These are phyloP conservation scores for Telfairia occidentalis DNA, from an alignment of 331 rosid genomes.

Conservation along the genomic window DNA sequence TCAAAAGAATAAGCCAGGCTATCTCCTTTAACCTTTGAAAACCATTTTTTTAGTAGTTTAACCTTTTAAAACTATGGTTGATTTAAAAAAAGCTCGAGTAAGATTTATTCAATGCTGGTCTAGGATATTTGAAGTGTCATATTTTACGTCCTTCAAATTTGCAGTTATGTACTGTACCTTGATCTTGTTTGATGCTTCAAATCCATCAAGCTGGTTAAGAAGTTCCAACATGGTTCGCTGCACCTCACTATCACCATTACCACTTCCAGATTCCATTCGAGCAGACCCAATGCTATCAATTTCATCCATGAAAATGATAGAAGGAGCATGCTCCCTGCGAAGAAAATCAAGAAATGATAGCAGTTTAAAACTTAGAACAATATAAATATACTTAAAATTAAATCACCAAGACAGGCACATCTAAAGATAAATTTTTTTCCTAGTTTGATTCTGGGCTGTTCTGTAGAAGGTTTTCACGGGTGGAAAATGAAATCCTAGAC, in stretches of 20 bases:
- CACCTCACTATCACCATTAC: conserved; percentile 98
- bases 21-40: background rate
- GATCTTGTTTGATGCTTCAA: conserved; percentile 98
- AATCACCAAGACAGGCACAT: background rate
- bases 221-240: conserved; percentile 98
- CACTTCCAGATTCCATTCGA: conserved; percentile 99
- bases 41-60: background rate
- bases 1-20: background rate
- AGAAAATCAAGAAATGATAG: background rate
- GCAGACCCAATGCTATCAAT: conserved; percentile 98
- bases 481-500: background rate
- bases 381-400: background rate
- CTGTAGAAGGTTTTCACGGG: background rate
- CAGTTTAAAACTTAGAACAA: background rate
- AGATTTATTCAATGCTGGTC: background rate
- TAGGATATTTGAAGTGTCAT: background rate
- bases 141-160: background rate
- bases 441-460: background rate
- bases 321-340: conserved; percentile 95
- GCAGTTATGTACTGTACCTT: conserved; percentile 37
- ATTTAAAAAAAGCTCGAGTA: background rate
- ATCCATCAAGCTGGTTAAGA: conserved; percentile 96
- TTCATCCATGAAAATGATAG: conserved; percentile 96
- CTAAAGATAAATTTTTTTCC: background rate
- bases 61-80: background rate